Evolutionary conservation across 2,329 filamentous ascomycete genomes (phyloP).

Genomic region (Beauveria scarabaeidicola): DNA sequence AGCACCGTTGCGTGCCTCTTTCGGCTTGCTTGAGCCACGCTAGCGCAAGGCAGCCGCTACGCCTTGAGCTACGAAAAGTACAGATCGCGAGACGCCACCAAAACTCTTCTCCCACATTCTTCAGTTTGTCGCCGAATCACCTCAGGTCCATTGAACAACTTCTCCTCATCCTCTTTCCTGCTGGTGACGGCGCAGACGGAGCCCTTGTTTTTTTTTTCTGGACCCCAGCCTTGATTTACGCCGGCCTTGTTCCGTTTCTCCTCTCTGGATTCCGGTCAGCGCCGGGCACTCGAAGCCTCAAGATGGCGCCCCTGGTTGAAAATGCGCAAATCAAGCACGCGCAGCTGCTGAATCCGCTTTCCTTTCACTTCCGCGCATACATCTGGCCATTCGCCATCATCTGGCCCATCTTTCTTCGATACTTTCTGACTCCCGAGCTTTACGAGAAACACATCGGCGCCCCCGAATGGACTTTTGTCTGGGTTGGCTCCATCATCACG

Average conservation of each 20-base stretch:
- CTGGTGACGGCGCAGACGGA: background rate
- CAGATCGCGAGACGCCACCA: constrained; percentile 9
- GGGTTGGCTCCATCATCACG: constrained; percentile 80
- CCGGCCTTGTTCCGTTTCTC: background rate
- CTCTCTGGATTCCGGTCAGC: constrained; percentile 2
- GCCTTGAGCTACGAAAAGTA: constrained; percentile 6
- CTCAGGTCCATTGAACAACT: constrained; percentile 1
- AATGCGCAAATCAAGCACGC: constrained; percentile 82
- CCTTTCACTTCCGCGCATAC: constrained; percentile 75
- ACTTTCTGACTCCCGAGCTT: constrained; percentile 73
- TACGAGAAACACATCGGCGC: constrained; percentile 89
- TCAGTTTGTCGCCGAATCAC: background rate
- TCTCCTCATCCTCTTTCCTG: background rate
- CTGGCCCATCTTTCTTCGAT: constrained; percentile 85
- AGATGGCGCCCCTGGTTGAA: constrained; percentile 78
- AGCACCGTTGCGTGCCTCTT: background rate
- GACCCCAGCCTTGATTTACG: background rate
- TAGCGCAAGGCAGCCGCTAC: constrained; percentile 6
- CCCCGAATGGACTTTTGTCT: constrained; percentile 98
- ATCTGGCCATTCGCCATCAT: constrained; percentile 86
- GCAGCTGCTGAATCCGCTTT: constrained; percentile 79
- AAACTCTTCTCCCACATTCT: constrained; percentile 8
- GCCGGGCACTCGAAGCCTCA: background rate
- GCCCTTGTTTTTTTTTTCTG: background rate
- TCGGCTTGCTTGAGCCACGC: background rate